A percentile compares a stretch with the other conserved stretches of the same genome.
Conservation (phyloP, 2,329 filamentous ascomycete genomes). For the Colletotrichum endophyticum region DNA sequence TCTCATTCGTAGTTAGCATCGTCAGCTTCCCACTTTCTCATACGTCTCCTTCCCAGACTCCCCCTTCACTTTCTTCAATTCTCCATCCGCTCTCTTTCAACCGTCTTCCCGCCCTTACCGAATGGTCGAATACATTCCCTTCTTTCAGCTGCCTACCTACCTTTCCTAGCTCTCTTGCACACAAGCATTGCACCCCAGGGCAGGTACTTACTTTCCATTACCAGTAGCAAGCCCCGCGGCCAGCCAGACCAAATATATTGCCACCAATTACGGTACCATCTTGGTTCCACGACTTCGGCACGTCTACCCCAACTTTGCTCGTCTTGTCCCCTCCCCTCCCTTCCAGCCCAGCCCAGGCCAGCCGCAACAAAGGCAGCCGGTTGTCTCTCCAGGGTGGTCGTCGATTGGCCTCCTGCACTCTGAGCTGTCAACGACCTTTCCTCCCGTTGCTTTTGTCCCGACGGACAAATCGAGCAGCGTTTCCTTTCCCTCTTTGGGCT, state of each 20-base stretch:
- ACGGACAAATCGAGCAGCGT: not conserved
- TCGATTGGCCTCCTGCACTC: not conserved
- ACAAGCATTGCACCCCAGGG: not conserved
- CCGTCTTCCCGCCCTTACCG: not conserved
- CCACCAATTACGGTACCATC: constrained; percentile 16
- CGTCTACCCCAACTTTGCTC: constrained; percentile 7
- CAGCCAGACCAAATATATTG: not conserved
- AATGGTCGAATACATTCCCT: not conserved
- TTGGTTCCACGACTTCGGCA: not conserved
- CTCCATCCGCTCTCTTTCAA: not conserved
- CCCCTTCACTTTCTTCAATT: not conserved
- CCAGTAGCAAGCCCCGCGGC: not conserved
- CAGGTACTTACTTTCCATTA: not conserved
- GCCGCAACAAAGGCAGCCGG: not conserved
- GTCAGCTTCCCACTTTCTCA: not conserved
- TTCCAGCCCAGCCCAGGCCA: not conserved
- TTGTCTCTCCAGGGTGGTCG: not conserved
- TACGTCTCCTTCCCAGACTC: not conserved
- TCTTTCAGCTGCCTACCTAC: not conserved
- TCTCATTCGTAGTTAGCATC: not conserved
- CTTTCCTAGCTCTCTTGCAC: not conserved
- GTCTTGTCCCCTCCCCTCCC: not conserved
- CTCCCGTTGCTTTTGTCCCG: not conserved
- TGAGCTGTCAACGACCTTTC: constrained; percentile 2
- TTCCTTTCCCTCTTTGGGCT: not conserved